A percentile compares a stretch with the other conserved stretches of the same genome.
phyloP scores from a whole-genome alignment of 805 yeast species.

The Ogataea corticis region DNA sequence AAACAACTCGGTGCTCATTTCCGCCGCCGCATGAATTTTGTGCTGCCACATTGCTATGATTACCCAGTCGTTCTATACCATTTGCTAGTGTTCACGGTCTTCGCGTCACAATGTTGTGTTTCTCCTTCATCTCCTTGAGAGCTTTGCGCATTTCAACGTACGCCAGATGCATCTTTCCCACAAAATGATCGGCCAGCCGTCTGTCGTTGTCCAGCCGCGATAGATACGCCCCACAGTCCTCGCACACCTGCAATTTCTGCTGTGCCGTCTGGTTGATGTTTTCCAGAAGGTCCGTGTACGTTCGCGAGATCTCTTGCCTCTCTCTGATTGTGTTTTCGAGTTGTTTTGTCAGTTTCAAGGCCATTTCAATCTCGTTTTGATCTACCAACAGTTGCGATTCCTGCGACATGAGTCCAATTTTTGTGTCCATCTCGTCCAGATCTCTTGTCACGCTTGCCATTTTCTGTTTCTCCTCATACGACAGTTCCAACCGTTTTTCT shows the following conservation, averaged over 20 bases:
- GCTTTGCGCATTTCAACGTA: slow-evolving; percentile 73
- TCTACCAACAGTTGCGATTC: slow-evolving; percentile 58
- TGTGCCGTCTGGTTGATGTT: slow-evolving; percentile 82
- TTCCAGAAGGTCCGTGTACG: slow-evolving; percentile 62
- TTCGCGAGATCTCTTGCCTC: slow-evolving; percentile 53
- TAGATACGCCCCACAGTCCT: slow-evolving; percentile 84
- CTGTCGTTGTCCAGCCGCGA: slow-evolving; percentile 85
- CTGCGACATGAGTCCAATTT: slow-evolving; percentile 64
- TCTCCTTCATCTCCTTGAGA: slow-evolving; percentile 40
- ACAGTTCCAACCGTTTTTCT: slow-evolving; percentile 62
- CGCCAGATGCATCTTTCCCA: slow-evolving; percentile 84
- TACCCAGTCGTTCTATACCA: not conserved
- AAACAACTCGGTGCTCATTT: not conserved
- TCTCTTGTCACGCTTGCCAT: slow-evolving; percentile 39
- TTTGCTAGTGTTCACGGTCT: slow-evolving; percentile 1
- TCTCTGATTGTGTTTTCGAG: slow-evolving; percentile 46
- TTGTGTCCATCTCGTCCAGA: slow-evolving; percentile 61
- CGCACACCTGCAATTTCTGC: slow-evolving; percentile 89
- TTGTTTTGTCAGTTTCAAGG: slow-evolving; percentile 49
- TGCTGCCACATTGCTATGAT: not conserved
- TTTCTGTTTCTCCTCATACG: slow-evolving; percentile 54
- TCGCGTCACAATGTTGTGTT: slow-evolving; percentile 11
- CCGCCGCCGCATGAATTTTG: not conserved
- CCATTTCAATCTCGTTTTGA: slow-evolving; percentile 50
- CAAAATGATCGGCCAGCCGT: slow-evolving; percentile 84